Conservation (phyloP, 148 eudicot genomes). For the Selenicereus undatus region DNA sequence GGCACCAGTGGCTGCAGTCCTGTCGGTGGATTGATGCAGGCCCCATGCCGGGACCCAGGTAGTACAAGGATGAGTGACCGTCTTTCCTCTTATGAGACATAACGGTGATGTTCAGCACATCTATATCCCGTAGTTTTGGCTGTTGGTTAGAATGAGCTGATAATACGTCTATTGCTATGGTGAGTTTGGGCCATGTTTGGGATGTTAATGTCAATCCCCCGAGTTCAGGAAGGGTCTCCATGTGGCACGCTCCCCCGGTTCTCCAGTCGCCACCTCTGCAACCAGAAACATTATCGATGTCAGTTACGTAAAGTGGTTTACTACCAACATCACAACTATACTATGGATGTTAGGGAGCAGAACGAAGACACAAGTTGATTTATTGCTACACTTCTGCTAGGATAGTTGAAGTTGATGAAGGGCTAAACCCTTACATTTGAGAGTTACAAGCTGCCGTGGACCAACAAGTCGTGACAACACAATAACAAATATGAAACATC, state of each 20-base stretch:
- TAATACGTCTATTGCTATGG: conserved; percentile 41
- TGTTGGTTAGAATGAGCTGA: conserved; percentile 23
- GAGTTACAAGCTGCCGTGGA: not conserved
- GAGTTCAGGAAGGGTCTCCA: conserved; percentile 76
- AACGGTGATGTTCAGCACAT: conserved; percentile 53
- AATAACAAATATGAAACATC: not conserved
- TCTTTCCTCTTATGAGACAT: conserved; percentile 80
- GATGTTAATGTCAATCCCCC: conserved; percentile 49
- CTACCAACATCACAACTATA: no score
- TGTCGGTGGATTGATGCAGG: conserved; percentile 66
- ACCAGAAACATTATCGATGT: not conserved
- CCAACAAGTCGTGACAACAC: not conserved
- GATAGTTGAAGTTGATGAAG: not conserved
- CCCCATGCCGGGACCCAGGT: conserved; percentile 48
- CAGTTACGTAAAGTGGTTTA: no score
- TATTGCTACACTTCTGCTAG: not conserved
- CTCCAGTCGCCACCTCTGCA: conserved; percentile 91
- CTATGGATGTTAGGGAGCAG: not conserved
- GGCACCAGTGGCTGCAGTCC: conserved; percentile 98
- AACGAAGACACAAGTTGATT: not conserved
- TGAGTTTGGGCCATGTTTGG: conserved; percentile 53
- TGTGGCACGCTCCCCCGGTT: conserved; percentile 76
- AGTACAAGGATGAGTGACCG: conserved; percentile 84
- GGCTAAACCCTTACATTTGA: not conserved
- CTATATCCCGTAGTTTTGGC: conserved; percentile 23